phyloP scores from a whole-genome alignment of 2,329 filamentous ascomycete genomes.

The Coniochaeta prunicola region DNA sequence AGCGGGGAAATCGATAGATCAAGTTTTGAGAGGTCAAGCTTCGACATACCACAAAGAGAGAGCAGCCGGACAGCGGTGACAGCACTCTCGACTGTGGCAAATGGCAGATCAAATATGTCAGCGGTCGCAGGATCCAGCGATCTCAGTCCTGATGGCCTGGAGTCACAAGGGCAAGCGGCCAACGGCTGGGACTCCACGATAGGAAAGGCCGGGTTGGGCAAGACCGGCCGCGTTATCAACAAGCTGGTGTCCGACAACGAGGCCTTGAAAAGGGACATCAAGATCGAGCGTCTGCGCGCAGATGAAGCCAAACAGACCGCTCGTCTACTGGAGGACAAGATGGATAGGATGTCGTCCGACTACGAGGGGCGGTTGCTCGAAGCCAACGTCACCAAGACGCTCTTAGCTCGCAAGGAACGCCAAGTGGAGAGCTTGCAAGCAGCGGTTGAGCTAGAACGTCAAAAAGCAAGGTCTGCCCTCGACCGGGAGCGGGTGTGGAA shows the following conservation, averaged over 20 bases:
- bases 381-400: conserved; percentile 62
- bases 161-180: conserved; percentile 9
- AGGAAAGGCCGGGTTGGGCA: conserved; percentile 63
- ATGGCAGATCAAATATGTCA: not conserved
- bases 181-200: conserved; percentile 54
- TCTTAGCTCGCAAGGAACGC: conserved; percentile 65
- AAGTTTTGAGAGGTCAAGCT: conserved; percentile 16
- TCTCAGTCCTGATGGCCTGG: not conserved
- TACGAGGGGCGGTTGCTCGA: conserved; percentile 65
- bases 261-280: conserved; percentile 64
- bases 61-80: conserved; percentile 2
- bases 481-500: conserved; percentile 55
- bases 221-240: conserved; percentile 74
- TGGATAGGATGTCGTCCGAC: conserved; percentile 60
- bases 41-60: conserved; percentile 2
- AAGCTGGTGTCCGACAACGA: conserved; percentile 76
- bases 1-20: conserved; percentile 7
- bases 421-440: conserved; percentile 64
- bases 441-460: conserved; percentile 57
- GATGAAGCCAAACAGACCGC: conserved; percentile 66
- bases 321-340: conserved; percentile 62
- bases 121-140: not conserved
- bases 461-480: conserved; percentile 51
- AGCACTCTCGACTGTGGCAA: conserved; percentile 18
- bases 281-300: conserved; percentile 56